Evolutionary conservation across 2,329 filamentous ascomycete species (phyloP), one percentile per base, ranked within the genome.

Genomic region (Dothideomycetes sp.): DNA sequence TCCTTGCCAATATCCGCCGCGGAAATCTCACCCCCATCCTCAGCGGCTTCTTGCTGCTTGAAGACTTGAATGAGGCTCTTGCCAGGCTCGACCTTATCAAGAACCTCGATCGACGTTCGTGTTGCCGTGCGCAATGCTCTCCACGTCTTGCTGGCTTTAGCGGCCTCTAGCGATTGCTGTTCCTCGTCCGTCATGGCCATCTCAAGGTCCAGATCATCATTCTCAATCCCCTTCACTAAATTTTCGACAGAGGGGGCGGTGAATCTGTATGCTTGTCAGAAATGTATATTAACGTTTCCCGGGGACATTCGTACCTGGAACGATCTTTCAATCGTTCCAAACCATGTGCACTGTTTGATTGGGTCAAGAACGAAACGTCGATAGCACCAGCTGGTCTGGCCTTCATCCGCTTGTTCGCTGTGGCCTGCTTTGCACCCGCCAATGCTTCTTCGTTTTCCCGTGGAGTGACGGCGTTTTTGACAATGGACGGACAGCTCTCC

Each of bases 91-190:
- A 94, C 83, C 59, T 82, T 85, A 59, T 96, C 88, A 58, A 96
- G 91, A 15, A 78, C 66, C 33, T 77, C 73, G 48, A 96, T 72
- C 51, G 81, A 82, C 41, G 71, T 77, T 47, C 77, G 77, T 41
- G 82, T 79, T 8, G 86, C 83, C 47, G 94, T 75, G 38, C 91
- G 78, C 46, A 98, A 66, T 4, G 86, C 84, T 49, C 88, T 77
- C 91, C 91, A 98, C 41, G 79, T 82, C 59, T 93, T 89, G 65
- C 86, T 94, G 15, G 81, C 77, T 58, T 93, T 94, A 40, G 79
- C 73, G 47, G 84, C 82, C 62, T 59, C 74, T 64, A 65, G 72
- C 49, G 61, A 59, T 36, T 72, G 66, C 53, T 69, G 75, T 46
- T 80, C 77, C 42, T 74, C 72, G 31, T 77, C 71, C 31, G 65